These are phyloP conservation scores for Termitomyces sp. DNA, from an alignment of 768 basidiomycete species.

Conservation along the genomic window DNA sequence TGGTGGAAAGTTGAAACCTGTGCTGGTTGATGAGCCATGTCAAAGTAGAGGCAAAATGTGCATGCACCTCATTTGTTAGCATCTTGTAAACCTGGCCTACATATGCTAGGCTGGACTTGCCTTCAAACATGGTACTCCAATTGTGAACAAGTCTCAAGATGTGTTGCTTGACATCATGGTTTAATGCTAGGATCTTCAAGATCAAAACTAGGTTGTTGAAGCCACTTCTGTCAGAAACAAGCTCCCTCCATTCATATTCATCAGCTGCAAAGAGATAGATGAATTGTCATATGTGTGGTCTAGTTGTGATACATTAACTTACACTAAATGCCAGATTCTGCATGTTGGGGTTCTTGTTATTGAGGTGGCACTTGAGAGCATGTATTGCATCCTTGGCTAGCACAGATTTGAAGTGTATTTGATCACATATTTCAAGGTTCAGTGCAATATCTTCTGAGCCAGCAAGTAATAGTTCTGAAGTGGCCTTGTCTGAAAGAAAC, in stretches of 20 bases:
- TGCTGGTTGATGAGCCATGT: slow-evolving; percentile 1
- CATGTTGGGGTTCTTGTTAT: slow-evolving; percentile 95
- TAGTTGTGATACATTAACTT: slow-evolving; percentile 26
- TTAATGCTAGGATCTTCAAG: slow-evolving; percentile 70
- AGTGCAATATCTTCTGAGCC: slow-evolving; percentile 88
- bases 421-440: slow-evolving; percentile 94
- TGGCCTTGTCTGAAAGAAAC: slow-evolving; percentile 75
- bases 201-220: slow-evolving; percentile 86
- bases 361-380: slow-evolving; percentile 78
- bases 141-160: slow-evolving; percentile 82
- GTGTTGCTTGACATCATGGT: slow-evolving; percentile 76
- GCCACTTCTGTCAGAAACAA: slow-evolving; percentile 80
- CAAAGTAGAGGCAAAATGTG: background rate
- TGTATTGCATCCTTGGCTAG: slow-evolving; percentile 85
- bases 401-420: slow-evolving; percentile 88
- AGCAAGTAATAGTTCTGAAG: slow-evolving; percentile 79
- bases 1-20: slow-evolving; percentile 83
- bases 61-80: slow-evolving; percentile 61
- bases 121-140: slow-evolving; percentile 89
- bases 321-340: slow-evolving; percentile 84
- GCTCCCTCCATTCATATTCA: slow-evolving; percentile 94
- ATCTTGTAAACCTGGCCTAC: slow-evolving; percentile 76
- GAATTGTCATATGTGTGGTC: background rate
- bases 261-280: slow-evolving; percentile 43
- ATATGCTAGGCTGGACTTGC: slow-evolving; percentile 68